phyloP scores from a whole-genome alignment of 1,139 yeast species.

The Sporopachydermia cereana region DNA sequence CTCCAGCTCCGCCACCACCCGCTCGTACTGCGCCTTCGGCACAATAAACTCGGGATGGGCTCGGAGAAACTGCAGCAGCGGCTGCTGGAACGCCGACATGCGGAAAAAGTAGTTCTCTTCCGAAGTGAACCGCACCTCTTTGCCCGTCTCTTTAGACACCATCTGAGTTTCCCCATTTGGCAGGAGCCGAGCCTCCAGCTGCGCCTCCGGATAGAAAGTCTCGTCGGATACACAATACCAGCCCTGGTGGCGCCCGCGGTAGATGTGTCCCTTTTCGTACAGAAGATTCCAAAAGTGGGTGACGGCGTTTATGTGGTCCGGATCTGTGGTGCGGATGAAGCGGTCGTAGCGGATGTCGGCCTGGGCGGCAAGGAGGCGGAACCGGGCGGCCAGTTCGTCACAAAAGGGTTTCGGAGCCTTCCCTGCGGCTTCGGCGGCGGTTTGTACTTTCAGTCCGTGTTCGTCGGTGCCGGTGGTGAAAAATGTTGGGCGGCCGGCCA shows the following conservation, averaged over 20 bases:
- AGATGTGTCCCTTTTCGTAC: conserved; percentile 50
- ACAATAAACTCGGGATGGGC: conserved; percentile 46
- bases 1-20: conserved; percentile 48
- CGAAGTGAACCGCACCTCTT: conserved; percentile 60
- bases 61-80: conserved; percentile 36
- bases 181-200: conserved; percentile 38
- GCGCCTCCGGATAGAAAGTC: conserved; percentile 80
- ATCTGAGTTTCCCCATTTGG: conserved; percentile 26
- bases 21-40: conserved; percentile 48
- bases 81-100: conserved; percentile 46
- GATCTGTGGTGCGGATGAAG: conserved; percentile 85
- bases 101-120: conserved; percentile 85
- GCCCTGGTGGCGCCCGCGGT: conserved; percentile 76
- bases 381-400: conserved; percentile 54
- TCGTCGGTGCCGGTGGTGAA: conserved; percentile 94
- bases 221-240: conserved; percentile 96
- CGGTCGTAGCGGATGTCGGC: conserved; percentile 55
- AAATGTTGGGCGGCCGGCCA: conserved; percentile 33
- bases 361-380: conserved; percentile 45
- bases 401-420: conserved; percentile 55
- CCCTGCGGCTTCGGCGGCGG: conserved; percentile 46
- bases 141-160: conserved; percentile 65
- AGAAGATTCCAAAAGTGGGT: conserved; percentile 57
- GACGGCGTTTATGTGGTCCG: conserved; percentile 61
- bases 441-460: conserved; percentile 88